Percentiles rank a stretch among this genome's conserved stretches.
Conservation (phyloP, 1,284 basidiomycete species). For the Lentinus polychrous region DNA sequence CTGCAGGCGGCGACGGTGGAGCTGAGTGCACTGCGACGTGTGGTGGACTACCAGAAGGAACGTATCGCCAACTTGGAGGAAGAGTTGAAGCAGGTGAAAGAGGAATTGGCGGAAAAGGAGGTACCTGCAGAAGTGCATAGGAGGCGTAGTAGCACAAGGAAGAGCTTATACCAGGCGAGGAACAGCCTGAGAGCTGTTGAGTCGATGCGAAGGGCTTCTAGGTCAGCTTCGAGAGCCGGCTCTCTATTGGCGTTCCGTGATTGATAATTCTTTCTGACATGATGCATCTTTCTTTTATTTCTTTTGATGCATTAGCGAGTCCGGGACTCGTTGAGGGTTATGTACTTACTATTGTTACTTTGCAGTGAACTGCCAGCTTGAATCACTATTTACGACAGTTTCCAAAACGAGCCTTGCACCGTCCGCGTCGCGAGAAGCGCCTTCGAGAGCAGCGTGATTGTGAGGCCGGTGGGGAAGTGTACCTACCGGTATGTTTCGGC, state of each 20-base stretch:
- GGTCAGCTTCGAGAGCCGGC: background rate
- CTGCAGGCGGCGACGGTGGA: conserved; percentile 9
- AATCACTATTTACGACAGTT: too few relatives aligned
- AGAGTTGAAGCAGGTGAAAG: conserved; percentile 8
- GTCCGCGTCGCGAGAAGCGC: too few relatives aligned
- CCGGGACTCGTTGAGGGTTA: too few relatives aligned
- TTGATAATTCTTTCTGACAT: too few relatives aligned
- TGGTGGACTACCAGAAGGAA: conserved; percentile 15
- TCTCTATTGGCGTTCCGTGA: too few relatives aligned
- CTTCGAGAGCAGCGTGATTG: too few relatives aligned
- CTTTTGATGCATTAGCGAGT: too few relatives aligned
- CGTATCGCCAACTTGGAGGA: conserved; percentile 12
- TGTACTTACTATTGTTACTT: too few relatives aligned
- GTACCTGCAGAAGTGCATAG: conserved; percentile 2
- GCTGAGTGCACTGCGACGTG: conserved; percentile 7
- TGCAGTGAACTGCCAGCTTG: too few relatives aligned
- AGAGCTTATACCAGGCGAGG: conserved; percentile 9
- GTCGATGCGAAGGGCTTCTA: background rate
- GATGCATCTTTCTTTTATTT: too few relatives aligned
- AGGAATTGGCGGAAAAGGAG: conserved; percentile 3
- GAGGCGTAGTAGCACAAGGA: conserved; percentile 12
- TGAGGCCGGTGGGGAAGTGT: background rate
- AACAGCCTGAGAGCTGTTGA: conserved; percentile 11
- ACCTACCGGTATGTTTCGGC: too few relatives aligned
- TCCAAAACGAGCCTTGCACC: too few relatives aligned